Base-by-base conservation (phyloP, 1,139 yeast genomes). In the Hanseniaspora sp. region DNA sequence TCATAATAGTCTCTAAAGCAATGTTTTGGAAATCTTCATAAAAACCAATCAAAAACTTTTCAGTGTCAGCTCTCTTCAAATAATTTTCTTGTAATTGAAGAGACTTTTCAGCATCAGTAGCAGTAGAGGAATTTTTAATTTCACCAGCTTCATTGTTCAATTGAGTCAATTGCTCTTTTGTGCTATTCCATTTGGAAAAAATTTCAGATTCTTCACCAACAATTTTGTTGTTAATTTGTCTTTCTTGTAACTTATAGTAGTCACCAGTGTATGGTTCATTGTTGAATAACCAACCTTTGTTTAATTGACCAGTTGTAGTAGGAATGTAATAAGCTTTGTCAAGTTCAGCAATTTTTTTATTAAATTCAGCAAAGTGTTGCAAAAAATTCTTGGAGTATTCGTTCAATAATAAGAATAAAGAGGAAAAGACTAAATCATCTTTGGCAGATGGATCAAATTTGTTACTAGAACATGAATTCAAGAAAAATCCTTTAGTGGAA, bases 1-100 rank as follows among this genome's bases (percentile, higher is more conserved):
- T 76, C 59, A 84, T 73, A 6, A 96, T 96, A 47, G 95, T 94
- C 60, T 78, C 78, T 38, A 83, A 77, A 28, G 97, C 94, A 35
- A 79, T 77, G 30, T 75, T 74, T 33, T 88, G 79, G 71, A 92
- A 92, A 51, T 87, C 96, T 62, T 77, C 80, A 53, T 85, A 74
- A n/a, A 82, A 75, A 64, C 83, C 83, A 64, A 80, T 80, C 58
- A 86, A 70, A 56, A 87, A 70, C 62, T 83, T 80, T 64, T 92
- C 98, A 61, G 92, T 78, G 56, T 82, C 71, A 54, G 88, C 74
- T 58, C 92, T 49, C 31, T 49, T 35, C 13, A 45, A 35, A 18
- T 48, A 51, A 13, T 31, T 39, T 18, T 51, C 34, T 28, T 51
- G 48, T 35, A 44, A 38, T 18, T 23, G 11, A 9, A 34, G 6